phyloP scores from a whole-genome alignment of 805 yeast genomes.

The Metschnikowia anglica region DNA sequence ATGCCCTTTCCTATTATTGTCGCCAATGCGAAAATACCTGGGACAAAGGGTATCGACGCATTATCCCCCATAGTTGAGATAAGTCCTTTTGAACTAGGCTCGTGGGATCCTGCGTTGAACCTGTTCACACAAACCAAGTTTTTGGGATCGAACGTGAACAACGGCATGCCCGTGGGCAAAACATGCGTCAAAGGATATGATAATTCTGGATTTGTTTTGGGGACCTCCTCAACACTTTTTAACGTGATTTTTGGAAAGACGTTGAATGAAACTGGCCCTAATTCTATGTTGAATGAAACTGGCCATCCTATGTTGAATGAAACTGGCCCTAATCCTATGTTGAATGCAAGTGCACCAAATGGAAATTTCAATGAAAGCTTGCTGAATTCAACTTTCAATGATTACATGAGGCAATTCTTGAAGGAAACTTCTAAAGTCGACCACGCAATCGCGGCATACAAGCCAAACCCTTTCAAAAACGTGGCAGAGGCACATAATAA shows the following conservation, averaged over 20 bases:
- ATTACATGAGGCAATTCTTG: background rate
- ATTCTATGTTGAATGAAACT: too few relatives aligned
- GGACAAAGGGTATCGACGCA: conserved; percentile 26
- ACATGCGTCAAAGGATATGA: conserved; percentile 53
- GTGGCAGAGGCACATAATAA: conserved; percentile 15
- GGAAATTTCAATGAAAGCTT: too few relatives aligned
- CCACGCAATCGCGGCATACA: conserved; percentile 47
- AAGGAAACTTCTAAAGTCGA: conserved; percentile 36
- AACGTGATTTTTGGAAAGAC: conserved; percentile 28
- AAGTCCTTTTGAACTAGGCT: conserved; percentile 65
- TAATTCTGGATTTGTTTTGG: conserved; percentile 57
- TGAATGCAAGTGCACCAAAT: too few relatives aligned
- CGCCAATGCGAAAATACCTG: conserved; percentile 40
- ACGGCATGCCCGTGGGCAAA: conserved; percentile 41
- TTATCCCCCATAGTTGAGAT: conserved; percentile 53
- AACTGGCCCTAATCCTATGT: too few relatives aligned
- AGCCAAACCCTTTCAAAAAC: conserved; percentile 57
- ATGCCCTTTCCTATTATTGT: conserved; percentile 53
- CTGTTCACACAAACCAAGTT: conserved; percentile 50
- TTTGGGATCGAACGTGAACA: conserved; percentile 47
- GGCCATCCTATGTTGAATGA: too few relatives aligned
- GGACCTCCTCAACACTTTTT: conserved; percentile 62
- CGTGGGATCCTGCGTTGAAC: conserved; percentile 52
- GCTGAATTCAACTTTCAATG: conserved; percentile 17
- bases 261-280: too few relatives aligned